phyloP scores from a whole-genome alignment of 768 basidiomycete genomes.

The Suillus luteus region DNA sequence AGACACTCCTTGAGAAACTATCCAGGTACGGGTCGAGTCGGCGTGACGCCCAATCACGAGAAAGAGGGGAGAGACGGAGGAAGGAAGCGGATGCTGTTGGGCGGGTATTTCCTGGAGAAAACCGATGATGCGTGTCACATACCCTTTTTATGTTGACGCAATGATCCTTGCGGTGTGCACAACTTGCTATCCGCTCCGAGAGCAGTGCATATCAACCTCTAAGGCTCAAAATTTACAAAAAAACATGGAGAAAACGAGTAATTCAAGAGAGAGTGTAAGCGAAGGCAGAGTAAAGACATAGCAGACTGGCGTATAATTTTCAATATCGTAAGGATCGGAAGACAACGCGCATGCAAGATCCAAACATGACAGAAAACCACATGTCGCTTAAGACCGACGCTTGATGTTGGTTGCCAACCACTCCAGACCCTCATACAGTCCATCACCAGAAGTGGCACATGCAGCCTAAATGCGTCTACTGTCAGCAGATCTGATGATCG shows the following conservation, averaged over 20 bases:
- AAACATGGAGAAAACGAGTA: slow-evolving; percentile 23
- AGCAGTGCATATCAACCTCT: slow-evolving; percentile 27
- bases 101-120: slow-evolving; percentile 71
- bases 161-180: neutral
- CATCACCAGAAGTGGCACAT: slow-evolving; percentile 97
- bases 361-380: slow-evolving; percentile 36
- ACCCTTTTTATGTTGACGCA: neutral
- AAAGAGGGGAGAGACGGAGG: slow-evolving; percentile 69
- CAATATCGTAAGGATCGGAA: slow-evolving; percentile 62
- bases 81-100: slow-evolving; percentile 81
- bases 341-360: slow-evolving; percentile 55
- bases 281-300: slow-evolving; percentile 38
- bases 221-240: slow-evolving; percentile 34
- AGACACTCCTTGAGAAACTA: slow-evolving; percentile 77
- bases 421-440: slow-evolving; percentile 97
- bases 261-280: slow-evolving; percentile 30
- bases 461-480: slow-evolving; percentile 65
- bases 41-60: slow-evolving; percentile 58
- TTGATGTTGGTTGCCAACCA: slow-evolving; percentile 94
- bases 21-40: slow-evolving; percentile 65
- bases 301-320: slow-evolving; percentile 53
- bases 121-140: slow-evolving; percentile 40
- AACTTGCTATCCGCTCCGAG: neutral
- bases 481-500: slow-evolving; percentile 18
- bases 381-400: slow-evolving; percentile 62